Evolutionary conservation across 2,329 filamentous ascomycete species (phyloP).

Genomic region (Neophaeococcomyces aloes): DNA sequence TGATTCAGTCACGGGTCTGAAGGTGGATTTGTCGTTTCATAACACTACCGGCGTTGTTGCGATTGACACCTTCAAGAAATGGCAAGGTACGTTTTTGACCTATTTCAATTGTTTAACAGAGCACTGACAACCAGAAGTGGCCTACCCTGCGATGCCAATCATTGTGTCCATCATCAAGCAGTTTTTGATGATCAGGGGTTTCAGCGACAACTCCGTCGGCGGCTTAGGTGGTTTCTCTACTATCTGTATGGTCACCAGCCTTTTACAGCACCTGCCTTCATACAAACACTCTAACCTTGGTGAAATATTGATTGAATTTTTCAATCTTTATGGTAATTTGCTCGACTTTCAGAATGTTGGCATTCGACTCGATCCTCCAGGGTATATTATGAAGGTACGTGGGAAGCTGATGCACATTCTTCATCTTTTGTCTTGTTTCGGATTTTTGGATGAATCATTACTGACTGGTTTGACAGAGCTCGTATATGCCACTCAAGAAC

Average conservation of each 20-base stretch:
- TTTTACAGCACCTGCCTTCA: slow-evolving; percentile 69
- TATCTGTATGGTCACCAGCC: slow-evolving; percentile 84
- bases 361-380: slow-evolving; percentile 65
- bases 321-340: slow-evolving; percentile 76
- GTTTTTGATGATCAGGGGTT: slow-evolving; percentile 72
- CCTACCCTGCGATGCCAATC: slow-evolving; percentile 72
- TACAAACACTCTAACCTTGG: slow-evolving; percentile 63
- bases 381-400: slow-evolving; percentile 63
- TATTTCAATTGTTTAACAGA: not conserved
- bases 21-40: slow-evolving; percentile 90
- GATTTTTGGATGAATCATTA: slow-evolving; percentile 7
- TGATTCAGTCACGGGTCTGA: slow-evolving; percentile 65
- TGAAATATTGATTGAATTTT: slow-evolving; percentile 72
- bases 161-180: slow-evolving; percentile 87
- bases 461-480: slow-evolving; percentile 10
- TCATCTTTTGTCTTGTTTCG: slow-evolving; percentile 11
- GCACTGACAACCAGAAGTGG: not conserved
- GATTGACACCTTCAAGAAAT: slow-evolving; percentile 66
- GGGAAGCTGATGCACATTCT: not conserved
- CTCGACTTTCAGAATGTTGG: slow-evolving; percentile 62
- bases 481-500: slow-evolving; percentile 23
- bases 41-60: slow-evolving; percentile 73
- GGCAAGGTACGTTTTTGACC: slow-evolving; percentile 53
- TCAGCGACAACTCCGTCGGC: slow-evolving; percentile 85
- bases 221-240: slow-evolving; percentile 90